Evolutionary conservation across 345 rosid genomes (phyloP).

Genomic region (Citropsis articulata): DNA sequence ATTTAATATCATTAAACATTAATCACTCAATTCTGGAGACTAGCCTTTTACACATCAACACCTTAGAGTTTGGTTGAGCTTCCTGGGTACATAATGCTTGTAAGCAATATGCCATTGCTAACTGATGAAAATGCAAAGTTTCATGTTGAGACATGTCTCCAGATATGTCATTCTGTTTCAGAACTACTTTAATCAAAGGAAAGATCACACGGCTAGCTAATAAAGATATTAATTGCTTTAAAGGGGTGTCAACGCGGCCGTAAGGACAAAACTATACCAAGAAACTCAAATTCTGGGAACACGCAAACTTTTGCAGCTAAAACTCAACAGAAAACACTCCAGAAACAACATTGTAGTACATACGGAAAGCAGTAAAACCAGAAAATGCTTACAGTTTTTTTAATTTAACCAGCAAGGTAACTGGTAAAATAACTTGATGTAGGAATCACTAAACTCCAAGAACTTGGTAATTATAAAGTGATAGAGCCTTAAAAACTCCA

Average conservation of each 20-base stretch:
- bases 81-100: slow-evolving; percentile 73
- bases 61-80: slow-evolving; percentile 82
- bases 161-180: slow-evolving; percentile 36
- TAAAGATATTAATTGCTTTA: not conserved
- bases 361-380: not conserved
- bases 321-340: too few species aligned
- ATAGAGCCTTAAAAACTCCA: too few species aligned
- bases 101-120: slow-evolving; percentile 69
- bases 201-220: not conserved
- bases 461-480: too few species aligned
- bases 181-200: slow-evolving; percentile 6
- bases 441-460: too few species aligned
- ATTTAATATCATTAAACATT: slow-evolving; percentile 5
- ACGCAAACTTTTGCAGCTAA: too few species aligned
- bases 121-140: slow-evolving; percentile 35
- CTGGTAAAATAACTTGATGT: not conserved
- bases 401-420: not conserved
- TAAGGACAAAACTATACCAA: too few species aligned
- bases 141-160: slow-evolving; percentile 20
- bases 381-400: not conserved
- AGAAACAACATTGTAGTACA: not conserved
- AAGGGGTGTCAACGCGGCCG: too few species aligned
- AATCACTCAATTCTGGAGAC: slow-evolving; percentile 28
- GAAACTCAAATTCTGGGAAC: too few species aligned
- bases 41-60: slow-evolving; percentile 37